Percentiles rank a stretch among this genome's conserved stretches.
phyloP scores from a whole-genome alignment of 352 stramenopile genomes.

The Globisporangium echinulatum region DNA sequence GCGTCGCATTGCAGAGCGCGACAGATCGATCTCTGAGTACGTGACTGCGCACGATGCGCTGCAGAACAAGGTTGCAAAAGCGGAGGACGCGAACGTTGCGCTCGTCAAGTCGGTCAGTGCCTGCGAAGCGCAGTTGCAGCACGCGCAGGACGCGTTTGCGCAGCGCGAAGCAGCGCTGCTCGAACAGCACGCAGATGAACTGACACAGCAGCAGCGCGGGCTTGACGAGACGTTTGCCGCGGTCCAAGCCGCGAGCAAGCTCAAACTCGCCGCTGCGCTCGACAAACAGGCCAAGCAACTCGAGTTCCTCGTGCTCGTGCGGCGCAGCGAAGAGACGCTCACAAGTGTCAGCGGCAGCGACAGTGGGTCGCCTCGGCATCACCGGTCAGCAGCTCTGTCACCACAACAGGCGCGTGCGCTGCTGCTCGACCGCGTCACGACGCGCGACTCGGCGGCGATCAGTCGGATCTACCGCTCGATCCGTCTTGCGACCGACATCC shows the following conservation, averaged over 20 bases:
- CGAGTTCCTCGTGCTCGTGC: slow-evolving; percentile 26
- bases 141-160: neutral
- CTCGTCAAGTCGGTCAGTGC: neutral
- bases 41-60: neutral
- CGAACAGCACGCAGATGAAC: neutral
- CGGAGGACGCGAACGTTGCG: neutral
- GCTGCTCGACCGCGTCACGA: slow-evolving; percentile 47
- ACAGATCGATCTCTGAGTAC: slow-evolving; percentile 1
- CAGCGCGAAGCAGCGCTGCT: neutral
- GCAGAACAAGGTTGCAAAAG: slow-evolving; percentile 4
- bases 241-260: slow-evolving; percentile 5
- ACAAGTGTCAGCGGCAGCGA: neutral
- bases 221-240: slow-evolving; percentile 1
- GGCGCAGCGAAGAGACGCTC: slow-evolving; percentile 7
- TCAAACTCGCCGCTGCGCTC: slow-evolving; percentile 19
- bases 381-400: slow-evolving; percentile 2
- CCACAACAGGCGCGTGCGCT: slow-evolving; percentile 18
- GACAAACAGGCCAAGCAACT: slow-evolving; percentile 43
- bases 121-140: neutral
- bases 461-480: slow-evolving; percentile 66
- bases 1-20: neutral
- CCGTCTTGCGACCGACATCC: slow-evolving; percentile 54
- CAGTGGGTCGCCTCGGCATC: neutral
- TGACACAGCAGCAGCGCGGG: neutral
- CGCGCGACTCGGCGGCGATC: slow-evolving; percentile 52